A percentile compares a stretch with the other conserved stretches of the same genome.
Conservation (phyloP, 1,284 basidiomycete genomes). For the Ustilago loliicola region DNA sequence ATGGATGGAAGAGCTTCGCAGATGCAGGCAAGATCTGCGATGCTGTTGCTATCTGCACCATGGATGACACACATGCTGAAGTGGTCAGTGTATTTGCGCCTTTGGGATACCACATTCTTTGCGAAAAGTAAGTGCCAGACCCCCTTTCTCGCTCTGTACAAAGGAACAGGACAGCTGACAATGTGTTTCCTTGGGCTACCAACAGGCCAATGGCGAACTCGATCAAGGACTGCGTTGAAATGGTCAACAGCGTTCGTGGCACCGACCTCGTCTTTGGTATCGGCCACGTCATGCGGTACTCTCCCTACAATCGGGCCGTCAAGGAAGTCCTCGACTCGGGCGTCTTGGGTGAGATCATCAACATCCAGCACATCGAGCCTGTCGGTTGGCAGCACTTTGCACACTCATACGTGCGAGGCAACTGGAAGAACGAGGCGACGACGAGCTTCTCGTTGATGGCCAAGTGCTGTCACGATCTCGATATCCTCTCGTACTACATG, state of each 20-base stretch:
- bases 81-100: conserved; percentile 39
- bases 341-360: conserved; percentile 44
- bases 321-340: conserved; percentile 41
- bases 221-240: conserved; percentile 44
- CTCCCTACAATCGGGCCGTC: conserved; percentile 42
- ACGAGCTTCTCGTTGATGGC: conserved; percentile 46
- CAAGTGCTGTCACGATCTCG: conserved; percentile 46
- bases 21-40: conserved; percentile 43
- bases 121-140: conserved; percentile 28
- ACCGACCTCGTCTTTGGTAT: conserved; percentile 38
- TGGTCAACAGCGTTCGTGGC: conserved; percentile 36
- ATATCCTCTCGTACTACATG: conserved; percentile 49
- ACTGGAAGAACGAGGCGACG: conserved; percentile 43
- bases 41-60: conserved; percentile 41
- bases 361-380: conserved; percentile 48
- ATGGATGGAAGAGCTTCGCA: conserved; percentile 41
- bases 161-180: neutral
- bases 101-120: conserved; percentile 46
- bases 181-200: neutral
- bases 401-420: conserved; percentile 45
- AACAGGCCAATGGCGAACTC: conserved; percentile 35
- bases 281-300: conserved; percentile 45
- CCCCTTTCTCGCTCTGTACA: neutral
- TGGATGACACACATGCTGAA: conserved; percentile 48
- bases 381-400: conserved; percentile 50